Evolutionary conservation across 805 yeast species (phyloP).

Genomic region (Candida alai): DNA sequence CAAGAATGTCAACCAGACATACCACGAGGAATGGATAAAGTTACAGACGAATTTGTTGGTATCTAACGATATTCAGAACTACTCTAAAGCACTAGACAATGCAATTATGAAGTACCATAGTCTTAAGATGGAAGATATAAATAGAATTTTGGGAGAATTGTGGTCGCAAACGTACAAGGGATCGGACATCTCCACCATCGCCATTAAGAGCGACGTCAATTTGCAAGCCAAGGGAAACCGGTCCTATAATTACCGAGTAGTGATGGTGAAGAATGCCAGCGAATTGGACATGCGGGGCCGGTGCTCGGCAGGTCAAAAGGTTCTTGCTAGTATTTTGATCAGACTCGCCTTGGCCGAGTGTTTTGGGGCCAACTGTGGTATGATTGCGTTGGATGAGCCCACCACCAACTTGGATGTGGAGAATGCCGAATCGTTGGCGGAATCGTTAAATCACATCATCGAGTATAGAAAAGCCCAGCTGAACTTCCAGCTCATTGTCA

Average conservation of each 20-base stretch:
- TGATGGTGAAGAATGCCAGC: constrained; percentile 87
- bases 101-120: constrained; percentile 94
- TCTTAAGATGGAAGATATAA: constrained; percentile 88
- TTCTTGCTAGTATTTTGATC: constrained; percentile 85
- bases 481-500: constrained; percentile 91
- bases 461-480: constrained; percentile 69
- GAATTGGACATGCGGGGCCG: constrained; percentile 98
- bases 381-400: constrained; percentile 96
- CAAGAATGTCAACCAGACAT: constrained; percentile 57
- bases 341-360: constrained; percentile 92
- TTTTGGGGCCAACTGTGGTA: constrained; percentile 92
- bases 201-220: constrained; percentile 76
- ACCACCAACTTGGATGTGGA: constrained; percentile 92
- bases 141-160: constrained; percentile 78
- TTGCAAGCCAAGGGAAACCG: constrained; percentile 48
- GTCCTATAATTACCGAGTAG: constrained; percentile 88
- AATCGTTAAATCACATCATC: constrained; percentile 70
- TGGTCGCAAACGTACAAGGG: constrained; percentile 96
- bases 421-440: constrained; percentile 84
- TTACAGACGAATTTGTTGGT: constrained; percentile 73
- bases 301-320: constrained; percentile 97
- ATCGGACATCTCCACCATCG: constrained; percentile 88
- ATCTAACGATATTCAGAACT: constrained; percentile 76
- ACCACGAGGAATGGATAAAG: constrained; percentile 68
- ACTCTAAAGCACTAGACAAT: constrained; percentile 80